Percentiles rank a stretch among this genome's conserved stretches.
These are phyloP conservation scores for Tylopilus sp. DNA, from an alignment of 768 basidiomycete species.

Conservation along the genomic window DNA sequence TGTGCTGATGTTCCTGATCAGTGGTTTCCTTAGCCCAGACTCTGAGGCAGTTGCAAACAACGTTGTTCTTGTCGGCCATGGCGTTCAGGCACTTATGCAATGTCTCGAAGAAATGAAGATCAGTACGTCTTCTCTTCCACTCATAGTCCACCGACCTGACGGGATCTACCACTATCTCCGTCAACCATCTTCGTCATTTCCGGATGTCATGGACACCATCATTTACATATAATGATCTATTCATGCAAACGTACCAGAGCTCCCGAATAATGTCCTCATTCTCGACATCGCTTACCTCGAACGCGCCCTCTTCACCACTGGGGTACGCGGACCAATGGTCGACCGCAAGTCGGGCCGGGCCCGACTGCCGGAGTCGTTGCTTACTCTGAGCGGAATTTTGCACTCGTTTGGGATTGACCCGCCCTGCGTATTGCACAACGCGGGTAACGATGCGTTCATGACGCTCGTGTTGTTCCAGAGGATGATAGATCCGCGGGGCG, in stretches of 20 bases:
- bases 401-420: slow-evolving; percentile 46
- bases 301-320: slow-evolving; percentile 54
- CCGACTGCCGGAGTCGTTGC: slow-evolving; percentile 48
- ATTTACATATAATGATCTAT: no score
- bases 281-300: slow-evolving; percentile 67
- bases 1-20: slow-evolving; percentile 27
- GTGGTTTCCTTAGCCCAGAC: slow-evolving; percentile 73
- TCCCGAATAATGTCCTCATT: slow-evolving; percentile 69
- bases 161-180: neutral
- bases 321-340: slow-evolving; percentile 57
- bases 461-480: slow-evolving; percentile 65
- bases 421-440: slow-evolving; percentile 54
- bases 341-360: slow-evolving; percentile 55
- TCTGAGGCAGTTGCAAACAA: slow-evolving; percentile 67
- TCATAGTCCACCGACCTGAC: neutral
- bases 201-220: neutral
- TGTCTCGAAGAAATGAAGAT: slow-evolving; percentile 78
- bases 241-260: no score
- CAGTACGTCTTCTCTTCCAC: slow-evolving; percentile 54
- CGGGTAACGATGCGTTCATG: slow-evolving; percentile 81
- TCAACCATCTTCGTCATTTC: neutral
- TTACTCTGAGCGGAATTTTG: slow-evolving; percentile 65
- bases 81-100: slow-evolving; percentile 50
- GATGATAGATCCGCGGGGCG: slow-evolving; percentile 55
- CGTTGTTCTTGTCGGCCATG: slow-evolving; percentile 71